phyloP scores from a whole-genome alignment of 768 basidiomycete genomes.

The Leucocoprinus birnbaumii region DNA sequence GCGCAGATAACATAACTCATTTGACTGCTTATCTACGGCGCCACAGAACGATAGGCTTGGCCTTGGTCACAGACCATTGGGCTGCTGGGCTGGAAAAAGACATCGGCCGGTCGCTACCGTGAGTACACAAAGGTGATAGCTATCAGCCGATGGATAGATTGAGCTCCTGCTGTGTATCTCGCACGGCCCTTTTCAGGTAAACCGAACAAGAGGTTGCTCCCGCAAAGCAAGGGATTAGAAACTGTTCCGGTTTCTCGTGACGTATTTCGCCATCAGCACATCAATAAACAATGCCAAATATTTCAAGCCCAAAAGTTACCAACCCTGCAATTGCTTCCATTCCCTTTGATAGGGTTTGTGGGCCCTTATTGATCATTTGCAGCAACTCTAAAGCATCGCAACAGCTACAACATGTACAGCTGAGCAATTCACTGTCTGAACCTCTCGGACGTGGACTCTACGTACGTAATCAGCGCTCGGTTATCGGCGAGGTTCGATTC shows the following conservation, averaged over 20 bases:
- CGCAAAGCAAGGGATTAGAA: neutral
- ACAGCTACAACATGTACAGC: neutral
- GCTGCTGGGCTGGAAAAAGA: no score
- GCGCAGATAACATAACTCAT: no score
- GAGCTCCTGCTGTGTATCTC: neutral
- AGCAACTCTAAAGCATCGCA: neutral
- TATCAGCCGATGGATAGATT: neutral
- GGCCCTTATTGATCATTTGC: no score
- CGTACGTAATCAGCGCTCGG: neutral
- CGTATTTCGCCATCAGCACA: neutral
- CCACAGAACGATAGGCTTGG: no score
- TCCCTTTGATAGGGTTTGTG: neutral
- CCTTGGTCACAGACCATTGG: no score
- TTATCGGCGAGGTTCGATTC: neutral
- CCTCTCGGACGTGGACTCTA: neutral
- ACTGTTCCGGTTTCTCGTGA: neutral
- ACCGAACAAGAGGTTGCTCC: neutral
- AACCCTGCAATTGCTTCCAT: neutral
- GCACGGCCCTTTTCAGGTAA: neutral
- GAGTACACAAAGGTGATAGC: neutral
- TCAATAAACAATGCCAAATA: neutral
- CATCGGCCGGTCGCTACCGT: no score
- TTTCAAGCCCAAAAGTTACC: neutral
- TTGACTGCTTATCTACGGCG: no score
- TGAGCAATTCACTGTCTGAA: neutral